Conservation (phyloP, 1,139 yeast genomes). For the Saccharomyces uvarum region DNA sequence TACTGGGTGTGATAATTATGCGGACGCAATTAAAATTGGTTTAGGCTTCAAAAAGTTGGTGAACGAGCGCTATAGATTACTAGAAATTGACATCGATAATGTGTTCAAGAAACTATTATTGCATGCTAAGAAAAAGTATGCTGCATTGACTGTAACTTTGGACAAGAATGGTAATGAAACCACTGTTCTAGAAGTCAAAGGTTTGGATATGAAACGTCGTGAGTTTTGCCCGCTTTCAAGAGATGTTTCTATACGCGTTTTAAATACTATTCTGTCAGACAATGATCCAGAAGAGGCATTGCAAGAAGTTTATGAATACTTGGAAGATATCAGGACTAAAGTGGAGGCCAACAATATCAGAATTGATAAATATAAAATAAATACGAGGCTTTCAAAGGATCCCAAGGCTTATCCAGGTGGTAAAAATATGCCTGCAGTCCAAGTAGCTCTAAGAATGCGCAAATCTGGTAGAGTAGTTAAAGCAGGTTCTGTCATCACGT, state of each 20-base stretch:
- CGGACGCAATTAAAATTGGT: conserved; percentile 77
- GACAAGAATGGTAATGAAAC: conserved; percentile 44
- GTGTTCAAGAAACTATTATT: conserved; percentile 77
- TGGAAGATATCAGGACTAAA: conserved; percentile 53
- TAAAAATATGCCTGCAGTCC: conserved; percentile 85
- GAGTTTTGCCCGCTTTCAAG: conserved; percentile 91
- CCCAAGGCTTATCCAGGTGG: conserved; percentile 70
- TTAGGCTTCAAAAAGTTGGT: conserved; percentile 76
- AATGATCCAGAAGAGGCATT: conserved; percentile 73
- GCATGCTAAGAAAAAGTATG: conserved; percentile 97
- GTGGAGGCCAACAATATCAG: conserved; percentile 57
- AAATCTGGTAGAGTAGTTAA: conserved; percentile 76
- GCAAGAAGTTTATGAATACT: conserved; percentile 61
- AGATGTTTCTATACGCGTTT: conserved; percentile 71
- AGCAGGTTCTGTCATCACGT: conserved; percentile 87
- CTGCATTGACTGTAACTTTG: conserved; percentile 64
- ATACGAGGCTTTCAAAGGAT: conserved; percentile 69
- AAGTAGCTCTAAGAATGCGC: conserved; percentile 76
- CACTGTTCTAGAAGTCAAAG: conserved; percentile 75
- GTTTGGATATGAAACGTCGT: conserved; percentile 94
- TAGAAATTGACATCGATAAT: conserved; percentile 94
- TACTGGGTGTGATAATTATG: conserved; percentile 63
- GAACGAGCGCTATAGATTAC: conserved; percentile 75
- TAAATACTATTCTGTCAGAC: conserved; percentile 65
- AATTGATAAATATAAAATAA: conserved; percentile 59